phyloP scores from a whole-genome alignment of 1,139 yeast genomes.

The Sugiyamaella paludigena region DNA sequence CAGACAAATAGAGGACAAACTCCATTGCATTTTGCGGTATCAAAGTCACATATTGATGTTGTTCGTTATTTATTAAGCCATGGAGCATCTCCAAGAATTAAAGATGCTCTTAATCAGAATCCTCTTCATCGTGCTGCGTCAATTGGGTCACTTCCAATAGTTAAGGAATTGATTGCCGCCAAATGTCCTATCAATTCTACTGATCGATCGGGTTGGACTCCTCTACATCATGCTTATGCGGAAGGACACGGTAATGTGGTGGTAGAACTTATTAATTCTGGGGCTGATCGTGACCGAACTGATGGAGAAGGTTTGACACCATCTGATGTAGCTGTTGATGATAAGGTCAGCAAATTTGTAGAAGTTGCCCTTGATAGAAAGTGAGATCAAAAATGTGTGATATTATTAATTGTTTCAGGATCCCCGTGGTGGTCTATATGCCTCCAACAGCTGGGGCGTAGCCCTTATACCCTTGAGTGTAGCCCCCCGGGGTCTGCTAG shows the following conservation, averaged over 20 bases:
- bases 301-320: constrained; percentile 59
- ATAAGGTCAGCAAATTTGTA: constrained; percentile 48
- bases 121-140: constrained; percentile 86
- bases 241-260: constrained; percentile 89
- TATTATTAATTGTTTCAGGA: no score
- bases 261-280: constrained; percentile 54
- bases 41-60: constrained; percentile 59
- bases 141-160: constrained; percentile 60
- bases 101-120: constrained; percentile 63
- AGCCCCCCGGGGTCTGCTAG: background rate
- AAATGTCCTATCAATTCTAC: constrained; percentile 65
- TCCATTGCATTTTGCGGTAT: constrained; percentile 69
- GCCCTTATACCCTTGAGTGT: background rate
- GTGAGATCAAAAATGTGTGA: background rate
- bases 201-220: constrained; percentile 78
- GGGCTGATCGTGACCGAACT: constrained; percentile 57
- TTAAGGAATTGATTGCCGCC: constrained; percentile 49
- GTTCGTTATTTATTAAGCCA: constrained; percentile 52
- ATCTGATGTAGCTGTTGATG: constrained; percentile 59
- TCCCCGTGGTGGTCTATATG: no score
- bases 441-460: no score
- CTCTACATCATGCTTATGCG: constrained; percentile 85
- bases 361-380: constrained; percentile 5
- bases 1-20: constrained; percentile 71
- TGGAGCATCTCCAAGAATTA: constrained; percentile 60